Evolutionary conservation across 2,329 filamentous ascomycete genomes (phyloP), one percentile per base, ranked within the genome.

Genomic region (Dactylellina haptotyla): DNA sequence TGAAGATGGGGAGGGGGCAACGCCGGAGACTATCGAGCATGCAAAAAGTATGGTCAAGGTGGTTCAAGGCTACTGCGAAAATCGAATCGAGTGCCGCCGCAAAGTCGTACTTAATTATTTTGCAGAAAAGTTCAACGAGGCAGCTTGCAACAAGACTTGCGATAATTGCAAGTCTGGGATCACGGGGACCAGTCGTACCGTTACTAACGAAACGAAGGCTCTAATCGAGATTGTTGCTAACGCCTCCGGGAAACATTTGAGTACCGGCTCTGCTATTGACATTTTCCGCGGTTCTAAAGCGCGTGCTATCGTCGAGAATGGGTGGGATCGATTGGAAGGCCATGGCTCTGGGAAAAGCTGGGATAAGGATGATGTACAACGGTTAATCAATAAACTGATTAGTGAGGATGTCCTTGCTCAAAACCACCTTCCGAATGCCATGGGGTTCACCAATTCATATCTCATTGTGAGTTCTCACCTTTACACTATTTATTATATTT

Each of bases 51-150:
- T 98, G 93, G 84, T 99, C 50, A 88, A 90, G 71, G 88, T 89
- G 37, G 92, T 99, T 70, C 85, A 93, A 0, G 88, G 91, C 69
- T 99, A 91, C 79, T 98, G 93, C 80, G 92, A 97, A 79, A 97
- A 97, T 81, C 87, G 87, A 77, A 89, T 87, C 62, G 92, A 97
- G 77, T 99, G 95, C 80, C 89, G 95, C 75, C 87, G 95, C 72
- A 89, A 90, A 0, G 91, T 96, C 80, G 89, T 99, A 14, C 87
- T 99, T 32, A 87, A 87, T n/a, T 99, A 99, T 81, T 99, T 99
- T 83, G 93, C 90, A 66, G 96, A 99, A 80, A 84, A 84, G 0
- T 99, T 98, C 79, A 83, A 87, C 57, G 84, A 84, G 37, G 85
- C 87, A 10, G 85, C 91, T 57, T 99, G 95, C 81, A 84, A 87